Conservation (phyloP, 768 basidiomycete genomes). For the Amylocystis lapponica region DNA sequence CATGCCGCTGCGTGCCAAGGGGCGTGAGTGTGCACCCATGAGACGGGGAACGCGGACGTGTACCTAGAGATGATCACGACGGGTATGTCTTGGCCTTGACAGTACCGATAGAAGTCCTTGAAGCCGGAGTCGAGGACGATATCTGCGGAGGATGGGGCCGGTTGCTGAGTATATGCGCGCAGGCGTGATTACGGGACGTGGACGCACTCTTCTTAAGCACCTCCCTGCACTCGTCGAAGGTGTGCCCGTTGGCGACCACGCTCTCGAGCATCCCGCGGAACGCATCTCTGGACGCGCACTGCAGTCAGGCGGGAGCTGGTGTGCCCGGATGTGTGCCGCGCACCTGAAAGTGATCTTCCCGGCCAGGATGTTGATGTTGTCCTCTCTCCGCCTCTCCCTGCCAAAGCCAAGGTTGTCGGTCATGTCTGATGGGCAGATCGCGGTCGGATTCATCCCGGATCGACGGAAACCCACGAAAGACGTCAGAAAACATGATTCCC, state of each 20-base stretch:
- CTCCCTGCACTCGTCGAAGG: conserved; percentile 82
- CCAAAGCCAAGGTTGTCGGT: conserved; percentile 92
- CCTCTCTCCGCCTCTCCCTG: conserved; percentile 58
- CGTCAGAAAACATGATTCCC: neutral
- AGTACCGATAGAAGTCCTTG: conserved; percentile 82
- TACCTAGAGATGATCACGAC: conserved; percentile 92
- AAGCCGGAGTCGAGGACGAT: conserved; percentile 88
- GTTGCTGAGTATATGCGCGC: conserved; percentile 7
- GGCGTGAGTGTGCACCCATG: neutral
- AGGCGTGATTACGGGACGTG: neutral
- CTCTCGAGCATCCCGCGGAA: conserved; percentile 86
- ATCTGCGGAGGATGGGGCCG: conserved; percentile 39
- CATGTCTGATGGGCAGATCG: conserved; percentile 49
- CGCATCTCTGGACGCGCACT: conserved; percentile 57
- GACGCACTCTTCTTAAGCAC: conserved; percentile 63
- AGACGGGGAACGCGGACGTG: conserved; percentile 6
- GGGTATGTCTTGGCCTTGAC: conserved; percentile 74
- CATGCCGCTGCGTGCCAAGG: conserved; percentile 64
- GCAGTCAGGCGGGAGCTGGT: neutral
- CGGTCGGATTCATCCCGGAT: neutral
- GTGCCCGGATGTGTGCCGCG: conserved; percentile 5
- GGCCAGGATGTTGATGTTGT: conserved; percentile 68
- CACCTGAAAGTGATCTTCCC: conserved; percentile 68
- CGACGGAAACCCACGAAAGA: too few species aligned
- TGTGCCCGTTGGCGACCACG: conserved; percentile 65